These are phyloP conservation scores for Penicillium sp. DNA, from an alignment of 2,329 filamentous ascomycete species.

Conservation along the genomic window DNA sequence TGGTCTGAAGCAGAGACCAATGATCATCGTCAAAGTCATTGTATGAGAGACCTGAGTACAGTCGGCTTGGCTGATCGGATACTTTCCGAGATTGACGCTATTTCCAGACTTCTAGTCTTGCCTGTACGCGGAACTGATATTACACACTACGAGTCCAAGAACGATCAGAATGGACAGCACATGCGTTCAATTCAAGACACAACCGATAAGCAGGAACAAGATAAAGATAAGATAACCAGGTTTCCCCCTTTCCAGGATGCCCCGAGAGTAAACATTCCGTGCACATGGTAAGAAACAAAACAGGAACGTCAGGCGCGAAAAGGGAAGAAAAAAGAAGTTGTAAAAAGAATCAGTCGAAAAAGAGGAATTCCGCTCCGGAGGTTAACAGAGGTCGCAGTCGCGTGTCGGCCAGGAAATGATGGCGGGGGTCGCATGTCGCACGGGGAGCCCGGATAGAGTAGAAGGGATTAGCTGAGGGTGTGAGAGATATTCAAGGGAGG, in stretches of 20 bases:
- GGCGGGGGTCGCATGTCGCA: slow-evolving; percentile 18
- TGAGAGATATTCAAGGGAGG: slow-evolving; percentile 9
- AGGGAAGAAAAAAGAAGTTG: background rate
- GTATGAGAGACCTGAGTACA: background rate
- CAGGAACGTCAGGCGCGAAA: slow-evolving; percentile 5
- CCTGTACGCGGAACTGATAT: background rate
- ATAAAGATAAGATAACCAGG: slow-evolving; percentile 24
- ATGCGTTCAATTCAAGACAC: slow-evolving; percentile 21
- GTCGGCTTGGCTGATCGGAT: background rate
- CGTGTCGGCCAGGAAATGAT: slow-evolving; percentile 18
- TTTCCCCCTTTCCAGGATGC: slow-evolving; percentile 22
- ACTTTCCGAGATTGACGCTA: background rate
- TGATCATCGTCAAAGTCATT: background rate
- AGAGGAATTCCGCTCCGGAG: slow-evolving; percentile 16
- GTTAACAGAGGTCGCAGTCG: slow-evolving; percentile 21
- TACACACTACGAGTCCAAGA: background rate
- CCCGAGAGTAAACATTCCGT: slow-evolving; percentile 22
- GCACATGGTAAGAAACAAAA: slow-evolving; percentile 24
- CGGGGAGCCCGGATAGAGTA: slow-evolving; percentile 11
- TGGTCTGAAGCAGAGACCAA: background rate
- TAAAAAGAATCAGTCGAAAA: slow-evolving; percentile 3
- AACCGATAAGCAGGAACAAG: slow-evolving; percentile 21
- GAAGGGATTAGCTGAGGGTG: slow-evolving; percentile 11
- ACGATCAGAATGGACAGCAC: slow-evolving; percentile 2
- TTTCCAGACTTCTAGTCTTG: background rate